Evolutionary conservation across 768 basidiomycete species (phyloP), one percentile per base, ranked within the genome.

Genomic region (Serendipita sp.): DNA sequence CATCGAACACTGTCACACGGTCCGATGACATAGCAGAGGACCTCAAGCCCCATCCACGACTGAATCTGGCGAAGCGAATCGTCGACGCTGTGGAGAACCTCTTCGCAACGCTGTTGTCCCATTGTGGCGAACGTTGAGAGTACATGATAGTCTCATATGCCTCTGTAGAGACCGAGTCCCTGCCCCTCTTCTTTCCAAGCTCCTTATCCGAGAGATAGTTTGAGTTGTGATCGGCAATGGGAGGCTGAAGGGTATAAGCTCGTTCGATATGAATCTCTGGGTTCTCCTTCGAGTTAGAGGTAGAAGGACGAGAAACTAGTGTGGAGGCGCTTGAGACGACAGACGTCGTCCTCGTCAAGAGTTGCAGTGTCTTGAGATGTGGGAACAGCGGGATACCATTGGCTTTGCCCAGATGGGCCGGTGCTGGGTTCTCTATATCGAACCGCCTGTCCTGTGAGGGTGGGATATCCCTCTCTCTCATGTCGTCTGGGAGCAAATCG

Each of bases 361-460:
- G 56, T n/a, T 60, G 56, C 36, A 60, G 36, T 34, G 56, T 60
- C 56, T 60, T 60, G 28, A 60, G 56, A n/a, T 36, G 56, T 32
- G 56, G 56, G 32, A 60, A 28, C 56, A 60, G 28, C 8, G 23
- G 56, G 30, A 32, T 23, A 5, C 34, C 56, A 8, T 60, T 32
- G 8, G 16, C 16, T 35, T 60, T 60, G n/a, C 30, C 56, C 30
- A 60, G 28, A 35, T 60, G 34, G 13, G n/a, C 56, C 4, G 56
- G 56, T 35, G 56, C 56, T n/a, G 56, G 56, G 35, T 60, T 60
- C 34, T 60, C 56, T 23, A 60, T 60, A 35, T 60, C 56, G 36
- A 28, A 60, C 34, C 56, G 11, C 36, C 35, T 60, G 28, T 60
- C 56, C 41, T 13, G 41, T 41, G 41, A 5, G 41, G 41, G 41